Evolutionary conservation across 768 basidiomycete species (phyloP).

Genomic region (Russula dissimulans): DNA sequence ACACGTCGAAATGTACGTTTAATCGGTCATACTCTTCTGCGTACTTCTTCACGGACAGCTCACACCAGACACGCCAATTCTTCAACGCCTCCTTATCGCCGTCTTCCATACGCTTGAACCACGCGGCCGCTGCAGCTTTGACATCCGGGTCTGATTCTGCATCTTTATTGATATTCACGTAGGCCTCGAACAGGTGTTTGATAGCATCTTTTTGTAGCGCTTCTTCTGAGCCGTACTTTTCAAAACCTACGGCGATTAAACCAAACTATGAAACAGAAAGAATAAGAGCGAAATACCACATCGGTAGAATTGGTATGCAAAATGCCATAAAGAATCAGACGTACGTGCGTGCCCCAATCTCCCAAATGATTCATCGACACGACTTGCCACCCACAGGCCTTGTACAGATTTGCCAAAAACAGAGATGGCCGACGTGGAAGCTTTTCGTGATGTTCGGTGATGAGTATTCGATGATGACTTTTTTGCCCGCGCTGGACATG

Average conservation of each 20-base stretch:
- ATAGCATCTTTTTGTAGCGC: conserved; percentile 83
- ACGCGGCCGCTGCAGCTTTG: conserved; percentile 67
- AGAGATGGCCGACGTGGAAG: conserved; percentile 94
- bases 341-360: conserved; percentile 96
- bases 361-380: conserved; percentile 88
- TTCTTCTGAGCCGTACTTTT: too few relatives aligned
- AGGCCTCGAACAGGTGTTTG: conserved; percentile 89
- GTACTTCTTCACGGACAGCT: conserved; percentile 85
- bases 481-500: conserved; percentile 68
- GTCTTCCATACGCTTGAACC: conserved; percentile 94
- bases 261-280: conserved; percentile 72
- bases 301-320: too few relatives aligned
- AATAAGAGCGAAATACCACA: too few relatives aligned
- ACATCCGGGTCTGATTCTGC: conserved; percentile 62
- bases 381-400: conserved; percentile 91
- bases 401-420: conserved; percentile 90
- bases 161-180: conserved; percentile 89
- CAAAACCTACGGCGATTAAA: conserved; percentile 82
- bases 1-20: conserved; percentile 87
- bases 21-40: conserved; percentile 77
- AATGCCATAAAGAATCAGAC: too few relatives aligned
- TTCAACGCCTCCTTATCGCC: conserved; percentile 75
- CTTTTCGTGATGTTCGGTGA: conserved; percentile 97
- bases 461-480: conserved; percentile 82
- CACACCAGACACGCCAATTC: conserved; percentile 91